Base-by-base conservation (phyloP, 2,329 filamentous ascomycete species). In the Penicillium griseofulvum region DNA sequence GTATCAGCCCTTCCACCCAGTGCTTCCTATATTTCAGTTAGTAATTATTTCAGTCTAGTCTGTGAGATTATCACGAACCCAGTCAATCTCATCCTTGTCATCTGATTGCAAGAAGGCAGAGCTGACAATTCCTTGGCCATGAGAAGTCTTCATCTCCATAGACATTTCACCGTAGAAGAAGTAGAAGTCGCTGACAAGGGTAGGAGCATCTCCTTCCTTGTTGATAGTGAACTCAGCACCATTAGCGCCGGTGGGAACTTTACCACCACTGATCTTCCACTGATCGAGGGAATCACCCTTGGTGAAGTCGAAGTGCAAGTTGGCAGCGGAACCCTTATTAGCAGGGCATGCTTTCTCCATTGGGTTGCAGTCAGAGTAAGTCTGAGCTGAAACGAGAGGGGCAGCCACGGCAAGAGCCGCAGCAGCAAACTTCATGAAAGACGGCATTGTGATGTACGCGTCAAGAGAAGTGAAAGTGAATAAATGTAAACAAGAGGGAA, bases 131-230 rank as follows among this genome's bases (percentile, higher is more conserved):
- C 94, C 94, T 24, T 83, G 85, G 3, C 94, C 94, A 0, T 90
- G 88, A 16, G 94, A 90, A 34, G 90, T 86, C 76, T 94, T 91
- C 81, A 97, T 82, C 48, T 84, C 87, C 62, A 96, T 84, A 61
- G 94, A 88, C 69, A 96, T 87, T 60, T 87, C 88, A 65, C 94
- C 94, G 71, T 96, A 99, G 90, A 97, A 96, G 78, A 99, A 95
- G 81, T 96, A 97, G 82, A 95, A 97, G 66, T 92, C 83, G 59
- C 91, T 95, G 61, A 83, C 81, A 55, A 99, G 84, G 71, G 92
- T 91, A 0, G 94, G 94, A 2, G 92, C 86, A 69, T 97, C 89
- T 61, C 93, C 91, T 47, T 85, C 80, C 71, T 86, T 78, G 45
- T 82, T 76, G 55, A 99, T 87, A 29, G 89, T 91, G 74, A 99